phyloP scores from a whole-genome alignment of 2,329 filamentous ascomycete genomes.

The Cordyceps tenuipes region DNA sequence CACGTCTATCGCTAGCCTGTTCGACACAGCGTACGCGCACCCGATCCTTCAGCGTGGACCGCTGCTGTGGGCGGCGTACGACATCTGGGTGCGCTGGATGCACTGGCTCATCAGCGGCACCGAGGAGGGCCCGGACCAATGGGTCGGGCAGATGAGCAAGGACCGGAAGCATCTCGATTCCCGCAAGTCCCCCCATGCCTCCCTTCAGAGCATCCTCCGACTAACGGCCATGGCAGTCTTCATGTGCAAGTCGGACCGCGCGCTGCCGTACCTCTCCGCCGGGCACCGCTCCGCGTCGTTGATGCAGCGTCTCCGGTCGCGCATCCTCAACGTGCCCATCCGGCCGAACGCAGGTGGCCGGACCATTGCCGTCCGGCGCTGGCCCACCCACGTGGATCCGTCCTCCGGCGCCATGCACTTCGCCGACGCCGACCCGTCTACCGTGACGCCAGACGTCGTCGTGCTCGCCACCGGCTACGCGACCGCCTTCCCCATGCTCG shows the following conservation, averaged over 20 bases:
- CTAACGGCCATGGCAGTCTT: constrained; percentile 25
- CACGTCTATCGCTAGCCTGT: constrained; percentile 37
- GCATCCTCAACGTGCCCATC: constrained; percentile 31
- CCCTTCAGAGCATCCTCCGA: too few relatives aligned
- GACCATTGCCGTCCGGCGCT: constrained; percentile 35
- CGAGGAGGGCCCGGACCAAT: constrained; percentile 37
- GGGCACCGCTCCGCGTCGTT: constrained; percentile 26
- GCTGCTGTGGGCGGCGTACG: constrained; percentile 38
- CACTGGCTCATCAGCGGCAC: constrained; percentile 37
- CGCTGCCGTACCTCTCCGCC: constrained; percentile 34
- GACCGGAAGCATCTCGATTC: constrained; percentile 29
- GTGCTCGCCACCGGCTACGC: constrained; percentile 41
- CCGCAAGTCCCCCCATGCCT: constrained; percentile 16
- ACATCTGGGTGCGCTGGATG: constrained; percentile 35
- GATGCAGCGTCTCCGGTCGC: constrained; percentile 27
- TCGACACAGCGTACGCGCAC: constrained; percentile 45
- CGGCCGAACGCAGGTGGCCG: constrained; percentile 27
- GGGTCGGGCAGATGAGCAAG: constrained; percentile 35
- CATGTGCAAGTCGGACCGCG: constrained; percentile 35
- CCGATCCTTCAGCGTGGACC: constrained; percentile 33
- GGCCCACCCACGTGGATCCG: constrained; percentile 31
- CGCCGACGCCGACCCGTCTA: constrained; percentile 9
- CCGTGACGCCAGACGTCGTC: constrained; percentile 30
- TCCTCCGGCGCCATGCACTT: constrained; percentile 30
- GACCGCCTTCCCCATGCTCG: constrained; percentile 33